Conservation (phyloP, 129 eudicot genomes). For the Artemisia annua region DNA sequence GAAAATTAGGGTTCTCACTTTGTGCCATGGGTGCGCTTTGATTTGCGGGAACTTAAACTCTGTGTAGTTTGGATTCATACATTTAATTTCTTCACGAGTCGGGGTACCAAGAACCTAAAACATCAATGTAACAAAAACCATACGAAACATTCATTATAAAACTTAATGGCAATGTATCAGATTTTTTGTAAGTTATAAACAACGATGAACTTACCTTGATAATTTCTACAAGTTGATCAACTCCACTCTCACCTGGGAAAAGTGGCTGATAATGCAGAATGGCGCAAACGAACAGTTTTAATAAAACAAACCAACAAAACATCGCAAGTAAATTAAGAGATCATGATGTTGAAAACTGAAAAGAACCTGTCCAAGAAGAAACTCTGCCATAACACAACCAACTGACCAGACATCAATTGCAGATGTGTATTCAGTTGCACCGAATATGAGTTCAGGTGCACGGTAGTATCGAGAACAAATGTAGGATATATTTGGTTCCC, state of each 20-base stretch:
- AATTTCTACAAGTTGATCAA: conserved; percentile 72
- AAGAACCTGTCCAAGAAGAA: conserved; percentile 74
- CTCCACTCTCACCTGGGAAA: conserved; percentile 81
- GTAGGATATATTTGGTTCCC: conserved; percentile 67
- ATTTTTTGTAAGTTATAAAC: background rate
- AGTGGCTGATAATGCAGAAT: conserved; percentile 49
- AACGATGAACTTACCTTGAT: conserved; percentile 45
- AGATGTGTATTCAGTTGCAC: conserved; percentile 71
- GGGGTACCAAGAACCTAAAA: conserved; percentile 73
- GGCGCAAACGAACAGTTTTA: background rate
- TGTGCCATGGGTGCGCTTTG: conserved; percentile 77
- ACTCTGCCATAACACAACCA: conserved; percentile 75
- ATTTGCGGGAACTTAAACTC: conserved; percentile 67
- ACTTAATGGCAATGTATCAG: background rate
- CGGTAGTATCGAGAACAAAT: conserved; percentile 74
- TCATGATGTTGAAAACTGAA: background rate
- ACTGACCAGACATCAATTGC: conserved; percentile 82
- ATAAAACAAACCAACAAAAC: background rate
- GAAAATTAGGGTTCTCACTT: conserved; percentile 37
- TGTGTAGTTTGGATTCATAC: conserved; percentile 76
- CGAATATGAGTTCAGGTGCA: conserved; percentile 75
- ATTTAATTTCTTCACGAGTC: conserved; percentile 75
- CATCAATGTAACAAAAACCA: background rate
- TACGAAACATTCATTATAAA: background rate
- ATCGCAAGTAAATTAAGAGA: background rate